phyloP scores from a whole-genome alignment of 2,329 filamentous ascomycete genomes.

The Alternaria ventricosa region DNA sequence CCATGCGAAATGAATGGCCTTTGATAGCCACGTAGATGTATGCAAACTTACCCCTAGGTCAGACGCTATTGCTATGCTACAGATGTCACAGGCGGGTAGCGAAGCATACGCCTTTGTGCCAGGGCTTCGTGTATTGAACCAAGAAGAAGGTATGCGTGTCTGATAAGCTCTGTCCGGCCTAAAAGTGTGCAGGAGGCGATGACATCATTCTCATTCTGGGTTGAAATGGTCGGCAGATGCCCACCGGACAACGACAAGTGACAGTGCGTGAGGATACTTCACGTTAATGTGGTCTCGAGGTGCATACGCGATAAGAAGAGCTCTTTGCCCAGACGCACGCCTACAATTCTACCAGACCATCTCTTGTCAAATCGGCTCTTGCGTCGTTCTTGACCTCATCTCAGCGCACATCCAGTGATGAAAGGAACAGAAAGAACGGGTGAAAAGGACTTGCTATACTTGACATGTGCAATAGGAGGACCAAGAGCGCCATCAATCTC shows the following conservation, averaged over 20 bases:
- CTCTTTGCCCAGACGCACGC: accelerated
- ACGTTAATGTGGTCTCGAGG: neutral
- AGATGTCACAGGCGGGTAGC: neutral
- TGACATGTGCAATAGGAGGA: neutral
- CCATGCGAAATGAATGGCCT: neutral
- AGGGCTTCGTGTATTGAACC: neutral
- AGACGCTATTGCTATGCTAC: neutral
- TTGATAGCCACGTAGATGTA: neutral
- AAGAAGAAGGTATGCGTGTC: neutral
- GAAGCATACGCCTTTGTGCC: neutral
- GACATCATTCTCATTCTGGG: neutral
- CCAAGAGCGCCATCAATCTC: neutral
- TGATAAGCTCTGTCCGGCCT: neutral
- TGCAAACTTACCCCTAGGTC: neutral
- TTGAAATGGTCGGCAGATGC: neutral
- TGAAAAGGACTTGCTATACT: neutral
- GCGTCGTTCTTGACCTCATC: neutral
- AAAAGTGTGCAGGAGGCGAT: neutral
- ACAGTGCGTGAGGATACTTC: neutral
- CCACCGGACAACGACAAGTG: neutral
- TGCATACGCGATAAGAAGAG: neutral
- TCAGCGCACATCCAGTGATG: neutral
- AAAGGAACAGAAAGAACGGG: neutral
- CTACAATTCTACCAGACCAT: neutral
- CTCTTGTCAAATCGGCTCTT: neutral